Evolutionary conservation across 2,329 filamentous ascomycete species (phyloP).

Genomic region (Alternaria novae-zelandiae): DNA sequence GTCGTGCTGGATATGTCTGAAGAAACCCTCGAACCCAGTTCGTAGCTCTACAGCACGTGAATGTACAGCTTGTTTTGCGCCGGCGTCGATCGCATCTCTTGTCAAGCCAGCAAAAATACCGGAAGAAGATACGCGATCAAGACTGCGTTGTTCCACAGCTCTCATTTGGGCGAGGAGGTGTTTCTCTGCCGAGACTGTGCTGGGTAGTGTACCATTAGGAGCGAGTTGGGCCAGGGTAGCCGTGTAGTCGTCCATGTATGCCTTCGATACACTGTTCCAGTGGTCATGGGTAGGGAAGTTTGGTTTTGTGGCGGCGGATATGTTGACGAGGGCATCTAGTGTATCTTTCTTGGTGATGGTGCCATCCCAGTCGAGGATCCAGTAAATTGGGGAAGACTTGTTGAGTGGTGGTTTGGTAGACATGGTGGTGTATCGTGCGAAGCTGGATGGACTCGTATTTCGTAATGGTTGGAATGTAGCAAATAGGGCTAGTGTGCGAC

Average conservation of each 20-base stretch:
- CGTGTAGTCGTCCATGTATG: constrained; percentile 52
- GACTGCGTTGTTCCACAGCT: constrained; percentile 50
- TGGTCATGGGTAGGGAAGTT: constrained; percentile 22
- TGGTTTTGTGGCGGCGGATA: constrained; percentile 42
- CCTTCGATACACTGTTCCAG: constrained; percentile 50
- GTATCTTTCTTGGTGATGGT: constrained; percentile 56
- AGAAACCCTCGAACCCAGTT: constrained; percentile 43
- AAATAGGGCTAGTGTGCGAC: neutral
- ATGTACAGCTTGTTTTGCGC: constrained; percentile 35
- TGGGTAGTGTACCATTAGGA: constrained; percentile 34
- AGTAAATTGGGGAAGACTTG: constrained; percentile 32
- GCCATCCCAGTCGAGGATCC: constrained; percentile 57
- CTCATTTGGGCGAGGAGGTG: constrained; percentile 46
- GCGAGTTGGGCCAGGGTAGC: constrained; percentile 37
- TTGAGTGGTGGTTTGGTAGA: constrained; percentile 4
- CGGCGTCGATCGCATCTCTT: constrained; percentile 32
- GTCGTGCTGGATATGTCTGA: constrained; percentile 25
- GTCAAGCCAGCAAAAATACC: constrained; percentile 51
- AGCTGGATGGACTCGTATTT: neutral
- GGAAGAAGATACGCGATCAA: constrained; percentile 48
- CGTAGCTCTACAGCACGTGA: constrained; percentile 45
- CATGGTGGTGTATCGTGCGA: constrained; percentile 13
- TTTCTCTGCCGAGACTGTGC: constrained; percentile 44
- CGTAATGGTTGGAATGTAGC: neutral
- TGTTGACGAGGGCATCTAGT: constrained; percentile 50